Conservation (phyloP, 495 filamentous ascomycete species). For the Penicillium psychrofluorescens region DNA sequence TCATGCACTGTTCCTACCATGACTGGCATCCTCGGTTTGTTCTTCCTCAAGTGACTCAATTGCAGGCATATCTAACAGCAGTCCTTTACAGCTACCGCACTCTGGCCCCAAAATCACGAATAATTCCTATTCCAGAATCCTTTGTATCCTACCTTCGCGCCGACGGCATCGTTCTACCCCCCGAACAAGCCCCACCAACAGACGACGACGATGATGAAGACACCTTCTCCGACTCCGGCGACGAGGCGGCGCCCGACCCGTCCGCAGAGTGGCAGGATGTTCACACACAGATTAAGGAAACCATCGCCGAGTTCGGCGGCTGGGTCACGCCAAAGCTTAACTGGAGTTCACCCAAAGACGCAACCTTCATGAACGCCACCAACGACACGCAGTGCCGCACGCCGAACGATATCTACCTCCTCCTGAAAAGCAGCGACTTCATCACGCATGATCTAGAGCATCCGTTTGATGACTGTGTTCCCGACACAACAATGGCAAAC, state of each 20-base stretch:
- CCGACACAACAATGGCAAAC: slow-evolving; percentile 18
- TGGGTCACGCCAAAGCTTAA: slow-evolving; percentile 87
- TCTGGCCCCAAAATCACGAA: slow-evolving; percentile 73
- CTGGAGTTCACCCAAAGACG: slow-evolving; percentile 96
- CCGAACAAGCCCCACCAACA: slow-evolving; percentile 26
- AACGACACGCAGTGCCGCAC: slow-evolving; percentile 85
- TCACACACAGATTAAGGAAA: slow-evolving; percentile 65
- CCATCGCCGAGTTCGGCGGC: slow-evolving; percentile 73
- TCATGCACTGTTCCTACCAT: slow-evolving; percentile 90
- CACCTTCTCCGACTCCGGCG: slow-evolving; percentile 32
- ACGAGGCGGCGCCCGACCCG: slow-evolving; percentile 44
- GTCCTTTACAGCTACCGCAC: slow-evolving; percentile 57
- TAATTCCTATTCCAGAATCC: slow-evolving; percentile 63
- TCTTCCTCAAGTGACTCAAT: slow-evolving; percentile 2
- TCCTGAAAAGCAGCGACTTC: slow-evolving; percentile 90
- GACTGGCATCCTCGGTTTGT: slow-evolving; percentile 66
- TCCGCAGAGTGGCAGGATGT: slow-evolving; percentile 59
- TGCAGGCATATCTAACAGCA: neutral
- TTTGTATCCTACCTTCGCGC: slow-evolving; percentile 86
- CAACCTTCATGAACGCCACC: slow-evolving; percentile 85
- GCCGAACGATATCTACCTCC: slow-evolving; percentile 84
- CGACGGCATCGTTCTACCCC: slow-evolving; percentile 84
- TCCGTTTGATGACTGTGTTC: slow-evolving; percentile 73
- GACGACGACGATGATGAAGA: slow-evolving; percentile 31
- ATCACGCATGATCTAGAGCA: slow-evolving; percentile 91